Conservation (phyloP, 805 yeast genomes). For the Candida broadrunensis region DNA sequence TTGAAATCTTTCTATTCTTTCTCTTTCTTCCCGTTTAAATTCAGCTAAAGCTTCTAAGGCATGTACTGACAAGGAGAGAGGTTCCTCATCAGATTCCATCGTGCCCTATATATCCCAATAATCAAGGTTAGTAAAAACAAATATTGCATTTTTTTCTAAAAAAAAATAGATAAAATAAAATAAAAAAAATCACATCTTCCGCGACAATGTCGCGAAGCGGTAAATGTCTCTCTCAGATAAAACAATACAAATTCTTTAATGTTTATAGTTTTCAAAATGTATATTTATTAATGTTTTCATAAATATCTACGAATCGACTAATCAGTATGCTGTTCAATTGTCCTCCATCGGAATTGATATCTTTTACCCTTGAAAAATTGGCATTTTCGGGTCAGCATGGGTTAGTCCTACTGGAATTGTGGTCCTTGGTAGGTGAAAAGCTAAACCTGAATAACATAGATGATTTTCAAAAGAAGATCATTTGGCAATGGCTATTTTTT, state of each 20-base stretch:
- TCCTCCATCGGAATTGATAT: conserved; percentile 24
- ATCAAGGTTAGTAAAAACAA: no score
- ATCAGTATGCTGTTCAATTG: conserved; percentile 19
- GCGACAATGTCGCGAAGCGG: no score
- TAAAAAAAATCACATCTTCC: no score
- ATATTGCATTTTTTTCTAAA: no score
- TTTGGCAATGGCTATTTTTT: conserved; percentile 40
- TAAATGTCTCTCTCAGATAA: no score
- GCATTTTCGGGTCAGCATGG: conserved; percentile 35
- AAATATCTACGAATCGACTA: no score
- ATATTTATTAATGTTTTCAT: no score
- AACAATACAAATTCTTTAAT: no score
- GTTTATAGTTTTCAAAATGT: no score
- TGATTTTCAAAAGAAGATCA: conserved; percentile 32
- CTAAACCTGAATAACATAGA: conserved; percentile 21
- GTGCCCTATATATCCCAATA: no score
- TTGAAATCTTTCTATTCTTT: conserved; percentile 54
- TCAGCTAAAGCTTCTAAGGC: conserved; percentile 59
- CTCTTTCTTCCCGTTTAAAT: conserved; percentile 63
- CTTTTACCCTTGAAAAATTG: conserved; percentile 19
- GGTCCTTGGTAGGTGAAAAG: conserved; percentile 20
- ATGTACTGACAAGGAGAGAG: conserved; percentile 44
- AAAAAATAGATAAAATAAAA: no score
- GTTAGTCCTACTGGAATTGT: conserved; percentile 21
- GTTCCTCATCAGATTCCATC: conserved; percentile 39